A percentile compares a stretch with the other conserved stretches of the same genome.
Conservation (phyloP, 2,329 filamentous ascomycete species). For the Colletotrichum chlorophyti region DNA sequence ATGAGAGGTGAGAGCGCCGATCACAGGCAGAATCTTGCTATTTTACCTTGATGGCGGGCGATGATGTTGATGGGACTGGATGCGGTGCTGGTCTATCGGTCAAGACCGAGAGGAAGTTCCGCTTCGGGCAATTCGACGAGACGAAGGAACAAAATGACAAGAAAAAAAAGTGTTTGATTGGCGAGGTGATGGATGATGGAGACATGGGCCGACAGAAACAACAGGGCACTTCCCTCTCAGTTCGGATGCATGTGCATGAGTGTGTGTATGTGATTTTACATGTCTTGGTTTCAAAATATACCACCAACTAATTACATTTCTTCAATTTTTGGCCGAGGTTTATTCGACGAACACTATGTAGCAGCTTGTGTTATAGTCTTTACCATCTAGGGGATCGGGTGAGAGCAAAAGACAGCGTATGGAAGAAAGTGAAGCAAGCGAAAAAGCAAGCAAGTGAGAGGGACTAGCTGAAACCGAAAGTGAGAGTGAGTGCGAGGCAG, state of each 20-base stretch:
- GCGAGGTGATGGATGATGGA: not conserved
- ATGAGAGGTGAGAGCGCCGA: conserved; percentile 7
- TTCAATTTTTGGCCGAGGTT: no score
- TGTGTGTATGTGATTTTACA: no score
- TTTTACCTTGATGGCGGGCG: no score
- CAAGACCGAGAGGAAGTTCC: not conserved
- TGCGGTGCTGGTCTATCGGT: not conserved
- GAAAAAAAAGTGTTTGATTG: not conserved
- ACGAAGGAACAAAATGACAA: no score
- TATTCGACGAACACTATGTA: no score
- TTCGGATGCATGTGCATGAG: not conserved
- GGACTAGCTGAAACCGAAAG: conserved; percentile 3
- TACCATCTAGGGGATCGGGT: no score
- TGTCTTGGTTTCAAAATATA: not conserved
- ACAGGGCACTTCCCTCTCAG: conserved; percentile 4
- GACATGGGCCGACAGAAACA: no score
- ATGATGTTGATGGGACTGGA: no score
- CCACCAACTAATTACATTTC: no score
- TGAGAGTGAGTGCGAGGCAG: not conserved
- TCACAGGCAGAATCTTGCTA: not conserved
- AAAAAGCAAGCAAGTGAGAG: not conserved
- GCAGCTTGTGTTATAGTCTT: no score
- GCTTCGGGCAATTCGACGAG: not conserved
- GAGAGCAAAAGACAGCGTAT: no score
- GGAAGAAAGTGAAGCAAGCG: no score